Conservation (phyloP, 805 yeast species). For the Candida lessepsii region DNA sequence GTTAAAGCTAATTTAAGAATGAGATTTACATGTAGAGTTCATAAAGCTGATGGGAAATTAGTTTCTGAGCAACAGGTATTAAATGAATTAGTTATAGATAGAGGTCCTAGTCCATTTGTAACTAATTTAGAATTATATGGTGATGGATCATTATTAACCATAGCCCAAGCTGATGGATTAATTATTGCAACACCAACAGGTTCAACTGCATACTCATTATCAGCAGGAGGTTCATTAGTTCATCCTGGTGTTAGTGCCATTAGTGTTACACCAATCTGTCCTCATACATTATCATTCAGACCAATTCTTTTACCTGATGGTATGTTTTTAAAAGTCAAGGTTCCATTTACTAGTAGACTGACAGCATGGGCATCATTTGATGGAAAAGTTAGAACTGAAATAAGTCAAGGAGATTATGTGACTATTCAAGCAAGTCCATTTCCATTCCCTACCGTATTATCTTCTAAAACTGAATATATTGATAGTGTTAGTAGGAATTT, state of each 20-base stretch:
- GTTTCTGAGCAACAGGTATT: slow-evolving; percentile 72
- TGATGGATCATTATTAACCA: slow-evolving; percentile 78
- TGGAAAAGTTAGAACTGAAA: slow-evolving; percentile 83
- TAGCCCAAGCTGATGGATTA: slow-evolving; percentile 92
- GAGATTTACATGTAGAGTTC: slow-evolving; percentile 82
- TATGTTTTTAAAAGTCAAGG: slow-evolving; percentile 79
- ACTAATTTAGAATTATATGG: slow-evolving; percentile 89
- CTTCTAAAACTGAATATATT: slow-evolving; percentile 72
- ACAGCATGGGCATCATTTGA: slow-evolving; percentile 98
- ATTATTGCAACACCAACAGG: slow-evolving; percentile 95
- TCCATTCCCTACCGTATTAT: slow-evolving; percentile 90
- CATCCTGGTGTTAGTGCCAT: slow-evolving; percentile 94
- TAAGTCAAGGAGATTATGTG: slow-evolving; percentile 80
- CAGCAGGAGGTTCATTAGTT: slow-evolving; percentile 94
- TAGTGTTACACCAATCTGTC: slow-evolving; percentile 92
- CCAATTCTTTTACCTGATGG: slow-evolving; percentile 92
- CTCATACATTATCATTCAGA: slow-evolving; percentile 89
- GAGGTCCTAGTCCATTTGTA: slow-evolving; percentile 93
- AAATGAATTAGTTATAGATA: slow-evolving; percentile 85
- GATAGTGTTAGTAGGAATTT: slow-evolving; percentile 82
- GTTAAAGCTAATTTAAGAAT: slow-evolving; percentile 76
- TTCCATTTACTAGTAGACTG: slow-evolving; percentile 73
- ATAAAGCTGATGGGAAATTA: slow-evolving; percentile 49
- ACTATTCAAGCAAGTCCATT: slow-evolving; percentile 81
- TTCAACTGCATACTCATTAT: slow-evolving; percentile 90